Base-by-base conservation (phyloP, 768 basidiomycete species). In the Mycena amicta region DNA sequence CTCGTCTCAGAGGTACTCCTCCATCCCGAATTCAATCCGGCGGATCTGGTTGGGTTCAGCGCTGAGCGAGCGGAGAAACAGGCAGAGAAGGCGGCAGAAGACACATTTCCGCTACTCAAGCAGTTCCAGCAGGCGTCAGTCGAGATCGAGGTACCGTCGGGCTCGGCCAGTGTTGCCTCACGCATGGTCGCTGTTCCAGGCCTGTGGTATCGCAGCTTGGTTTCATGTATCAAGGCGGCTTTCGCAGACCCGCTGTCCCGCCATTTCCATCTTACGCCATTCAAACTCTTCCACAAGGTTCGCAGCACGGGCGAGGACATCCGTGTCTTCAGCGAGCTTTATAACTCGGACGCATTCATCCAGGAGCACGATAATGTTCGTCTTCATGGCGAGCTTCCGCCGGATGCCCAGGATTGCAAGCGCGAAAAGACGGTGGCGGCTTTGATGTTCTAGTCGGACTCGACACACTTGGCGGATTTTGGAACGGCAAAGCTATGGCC, bases 391-490 rank as follows among this genome's bases (percentile, higher is more conserved):
- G 37, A 66, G 63, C 51, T 60, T 47, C 53, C 65, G 55, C 59
- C 60, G 18, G 39, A 45, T 31, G 40, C 53, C 33, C 50, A 56
- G 50, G 47, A 66, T 33, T 66, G 66, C 43, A 65, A 51, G 28
- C 50, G 63, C 26, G 66, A 68, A 53, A 61, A 56, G 27, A 61
- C 64, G 26, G 53, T 73, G 18, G 66, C 68, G 5, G 64, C 60
- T 1, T 46, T 72, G 3, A 71, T 71, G 69, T 65, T 69, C 16
- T 72, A 63, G 58, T 74, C 72, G 6, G 72, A 74, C 53, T 57
- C 66, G 0, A 74, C 72, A 0, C 69, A 69, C 40, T 66, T 72
- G 12, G 61, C 73, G 2, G 62, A 65, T 27, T 72, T 73, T 57
- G 73, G 73, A 0, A 67, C 33, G 11, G 33, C 33, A 8, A 37